Conservation (phyloP, 2,329 filamentous ascomycete genomes). For the Epichloe gansuensis region DNA sequence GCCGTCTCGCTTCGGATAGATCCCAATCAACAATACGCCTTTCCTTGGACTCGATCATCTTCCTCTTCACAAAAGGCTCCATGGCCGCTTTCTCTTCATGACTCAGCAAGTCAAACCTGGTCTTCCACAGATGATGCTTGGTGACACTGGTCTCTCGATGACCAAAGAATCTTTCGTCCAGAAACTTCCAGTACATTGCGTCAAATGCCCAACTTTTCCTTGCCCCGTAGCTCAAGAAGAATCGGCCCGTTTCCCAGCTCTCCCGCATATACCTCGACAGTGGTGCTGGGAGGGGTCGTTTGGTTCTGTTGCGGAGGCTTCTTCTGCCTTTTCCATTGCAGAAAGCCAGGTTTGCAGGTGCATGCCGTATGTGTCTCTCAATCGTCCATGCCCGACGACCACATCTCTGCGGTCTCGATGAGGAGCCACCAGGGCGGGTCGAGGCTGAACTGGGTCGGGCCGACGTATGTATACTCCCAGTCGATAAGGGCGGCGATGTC, state of each 20-base stretch:
- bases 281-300: too few relatives aligned
- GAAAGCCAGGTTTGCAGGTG: constrained; percentile 22
- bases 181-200: constrained; percentile 22
- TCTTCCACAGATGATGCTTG: neutral
- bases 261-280: constrained; percentile 18
- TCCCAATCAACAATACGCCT: too few relatives aligned
- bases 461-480: constrained; percentile 28
- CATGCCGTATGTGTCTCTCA: constrained; percentile 20
- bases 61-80: constrained; percentile 13
- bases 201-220: constrained; percentile 27
- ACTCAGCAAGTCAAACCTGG: constrained; percentile 13
- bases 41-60: constrained; percentile 1
- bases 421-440: constrained; percentile 29
- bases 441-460: constrained; percentile 20
- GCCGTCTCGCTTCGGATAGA: too few relatives aligned
- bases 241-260: constrained; percentile 22
- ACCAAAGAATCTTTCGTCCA: constrained; percentile 23
- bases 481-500: constrained; percentile 23
- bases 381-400: constrained; percentile 16
- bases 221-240: constrained; percentile 22
- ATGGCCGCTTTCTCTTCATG: constrained; percentile 11
- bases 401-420: constrained; percentile 19
- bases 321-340: constrained; percentile 19
- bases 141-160: constrained; percentile 6
- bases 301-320: constrained; percentile 5